Evolutionary conservation across 305 asterid genomes (phyloP), one percentile per base, ranked within the genome.

Genomic region (Vinca major): DNA sequence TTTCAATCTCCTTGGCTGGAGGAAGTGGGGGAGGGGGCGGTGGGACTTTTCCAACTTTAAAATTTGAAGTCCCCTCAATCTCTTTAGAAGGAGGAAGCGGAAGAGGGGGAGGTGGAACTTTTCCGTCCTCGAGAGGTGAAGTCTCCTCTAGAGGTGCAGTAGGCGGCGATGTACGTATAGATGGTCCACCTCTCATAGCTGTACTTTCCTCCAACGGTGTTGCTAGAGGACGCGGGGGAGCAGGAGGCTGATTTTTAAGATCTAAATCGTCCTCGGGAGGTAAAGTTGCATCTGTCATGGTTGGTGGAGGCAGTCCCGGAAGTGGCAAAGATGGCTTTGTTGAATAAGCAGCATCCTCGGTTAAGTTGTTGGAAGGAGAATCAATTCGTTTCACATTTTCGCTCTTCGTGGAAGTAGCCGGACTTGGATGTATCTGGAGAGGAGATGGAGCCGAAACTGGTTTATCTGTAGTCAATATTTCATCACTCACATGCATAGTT

Each of bases 1-100:
- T 76, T 75, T 82, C 78, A 65, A 55, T 75, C 70, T 77, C 82
- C 68, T 66, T 69, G 54, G 67, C 64, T 75, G 74, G 76, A 47
- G 58, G 50, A 45, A 57, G 53, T 66, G 83, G 79, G 57, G 79
- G 80, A 64, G 87, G 85, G 53, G 33, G 33, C 33, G 33, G 65
- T 26, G 68, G 65, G 33, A 26, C 33, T 57, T 66, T 48, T 48
- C 52, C 78, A 63, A 67, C 55, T 68, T 54, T 71, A 26, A 26
- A 26, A 0, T 26, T 26, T 26, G 33, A 26, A 26, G 33, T 26
- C 33, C 33, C 33, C 33, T 45, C 49, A 45, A 41, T 45, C 56
- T 55, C 66, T 58, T 40, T 65, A 1, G 40, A 79, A 67, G 80
- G 78, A 51, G 84, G 80, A 68, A 20, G 66, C n/a, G 75, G 68